These are phyloP conservation scores for Podospora didyma DNA, from an alignment of 495 filamentous ascomycete genomes.

Conservation along the genomic window DNA sequence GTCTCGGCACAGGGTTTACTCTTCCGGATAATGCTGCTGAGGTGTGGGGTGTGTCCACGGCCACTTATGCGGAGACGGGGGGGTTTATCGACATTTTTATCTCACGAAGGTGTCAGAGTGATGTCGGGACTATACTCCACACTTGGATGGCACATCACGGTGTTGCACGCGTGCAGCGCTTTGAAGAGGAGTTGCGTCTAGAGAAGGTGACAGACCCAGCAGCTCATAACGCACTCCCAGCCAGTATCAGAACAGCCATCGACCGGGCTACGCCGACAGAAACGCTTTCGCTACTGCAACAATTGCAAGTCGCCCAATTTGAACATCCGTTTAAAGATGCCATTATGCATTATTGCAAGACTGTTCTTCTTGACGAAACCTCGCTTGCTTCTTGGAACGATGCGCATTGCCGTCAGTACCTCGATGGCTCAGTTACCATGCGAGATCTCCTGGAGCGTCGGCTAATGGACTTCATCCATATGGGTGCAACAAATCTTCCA, in stretches of 20 bases:
- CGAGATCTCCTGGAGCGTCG: slow-evolving; percentile 12
- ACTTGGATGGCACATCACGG: slow-evolving; percentile 25
- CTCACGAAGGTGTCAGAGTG: slow-evolving; percentile 19
- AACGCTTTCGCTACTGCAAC: slow-evolving; percentile 16
- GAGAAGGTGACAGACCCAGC: background rate
- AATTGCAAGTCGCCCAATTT: slow-evolving; percentile 9
- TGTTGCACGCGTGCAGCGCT: slow-evolving; percentile 15
- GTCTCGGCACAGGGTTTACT: slow-evolving; percentile 23
- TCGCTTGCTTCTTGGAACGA: slow-evolving; percentile 16
- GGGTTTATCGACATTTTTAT: slow-evolving; percentile 16
- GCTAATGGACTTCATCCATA: slow-evolving; percentile 1
- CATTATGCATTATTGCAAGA: slow-evolving; percentile 14
- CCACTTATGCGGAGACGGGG: background rate
- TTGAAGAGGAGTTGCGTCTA: slow-evolving; percentile 21
- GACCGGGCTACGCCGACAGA: slow-evolving; percentile 17
- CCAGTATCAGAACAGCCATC: slow-evolving; percentile 18
- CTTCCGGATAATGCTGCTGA: slow-evolving; percentile 17
- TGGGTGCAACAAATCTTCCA: slow-evolving; percentile 12
- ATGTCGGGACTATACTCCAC: slow-evolving; percentile 20
- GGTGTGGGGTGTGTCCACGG: slow-evolving; percentile 22
- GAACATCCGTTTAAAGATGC: slow-evolving; percentile 11
- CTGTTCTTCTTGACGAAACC: slow-evolving; percentile 12
- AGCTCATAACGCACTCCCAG: background rate
- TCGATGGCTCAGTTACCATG: slow-evolving; percentile 13
- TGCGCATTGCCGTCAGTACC: slow-evolving; percentile 12